Base-by-base conservation (phyloP, 1,284 basidiomycete genomes). In the Coniophora puteana region DNA sequence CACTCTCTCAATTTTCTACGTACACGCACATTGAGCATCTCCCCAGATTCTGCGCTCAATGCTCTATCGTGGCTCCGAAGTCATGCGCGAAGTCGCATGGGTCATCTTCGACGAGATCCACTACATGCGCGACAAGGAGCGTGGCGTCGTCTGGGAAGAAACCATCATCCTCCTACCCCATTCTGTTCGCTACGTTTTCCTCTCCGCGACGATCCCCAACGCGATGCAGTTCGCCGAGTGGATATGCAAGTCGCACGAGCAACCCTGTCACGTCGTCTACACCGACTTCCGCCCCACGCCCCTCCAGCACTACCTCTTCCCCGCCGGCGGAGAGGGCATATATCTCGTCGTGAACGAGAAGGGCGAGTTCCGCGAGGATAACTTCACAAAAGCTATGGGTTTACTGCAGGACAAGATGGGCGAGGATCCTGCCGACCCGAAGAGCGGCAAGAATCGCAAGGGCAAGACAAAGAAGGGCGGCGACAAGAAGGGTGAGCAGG, bases 61-160 rank as follows among this genome's bases (percentile, higher is more conserved):
- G 95, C 72, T 99, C 25, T 99, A 99, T 61, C 84, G 96, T 43
- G 96, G 96, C 30, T 97, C 93, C 13, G 96, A 99, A 67, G 89
- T 99, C 55, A 97, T 99, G 91, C 89, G 96, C 47, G 96, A 99
- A 71, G 95, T 99, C 12, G 95, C 94, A 0, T 99, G 96, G 96
- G 95, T 99, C 48, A 82, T 99, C 46, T 99, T 99, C 61, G 96
- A 99, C 62, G 96, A 99, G 67, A 97, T 99, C 48, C 96, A 99
- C 65, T 99, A 99, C 68, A 99, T 99, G 96, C 88, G 96, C 50
- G 96, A 99, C 73, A 93, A 94, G 52, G 87, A 90, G 55, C 82
- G 87, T 50, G 87, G 87, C 51, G 88, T 90, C n/a, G 84, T 88
- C 18, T 88, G 85, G 84, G 86, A 89, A 60, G 85, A 89, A 56